phyloP scores from a whole-genome alignment of 495 filamentous ascomycete species.

The Parathielavia appendiculata region DNA sequence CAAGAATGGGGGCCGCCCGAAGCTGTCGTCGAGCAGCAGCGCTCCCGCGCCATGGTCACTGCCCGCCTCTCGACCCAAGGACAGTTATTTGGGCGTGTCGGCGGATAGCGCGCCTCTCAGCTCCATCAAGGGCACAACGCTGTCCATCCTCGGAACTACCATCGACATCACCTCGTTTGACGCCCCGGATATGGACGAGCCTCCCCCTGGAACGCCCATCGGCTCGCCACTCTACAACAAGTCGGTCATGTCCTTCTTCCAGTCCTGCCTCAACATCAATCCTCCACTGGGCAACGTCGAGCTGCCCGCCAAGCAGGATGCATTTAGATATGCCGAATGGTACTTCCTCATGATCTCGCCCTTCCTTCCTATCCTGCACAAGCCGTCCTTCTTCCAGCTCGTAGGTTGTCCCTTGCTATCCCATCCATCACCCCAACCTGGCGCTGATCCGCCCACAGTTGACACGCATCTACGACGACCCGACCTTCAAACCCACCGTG shows the following conservation, averaged over 20 bases:
- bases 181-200: slow-evolving; percentile 58
- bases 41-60: slow-evolving; percentile 28
- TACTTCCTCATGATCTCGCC: slow-evolving; percentile 67
- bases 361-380: slow-evolving; percentile 68
- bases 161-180: slow-evolving; percentile 72
- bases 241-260: slow-evolving; percentile 62
- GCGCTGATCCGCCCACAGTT: slow-evolving; percentile 38
- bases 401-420: slow-evolving; percentile 38
- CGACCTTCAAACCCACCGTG: slow-evolving; percentile 51
- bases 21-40: slow-evolving; percentile 4
- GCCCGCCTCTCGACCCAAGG: slow-evolving; percentile 44
- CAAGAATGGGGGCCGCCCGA: slow-evolving; percentile 32
- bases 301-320: slow-evolving; percentile 53
- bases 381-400: slow-evolving; percentile 60
- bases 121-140: slow-evolving; percentile 65
- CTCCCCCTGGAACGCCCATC: slow-evolving; percentile 38
- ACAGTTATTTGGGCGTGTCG: slow-evolving; percentile 69
- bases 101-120: slow-evolving; percentile 60
- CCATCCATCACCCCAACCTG: background rate
- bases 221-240: slow-evolving; percentile 54
- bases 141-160: slow-evolving; percentile 69
- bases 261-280: slow-evolving; percentile 55
- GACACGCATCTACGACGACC: slow-evolving; percentile 57
- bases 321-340: slow-evolving; percentile 59
- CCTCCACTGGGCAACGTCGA: slow-evolving; percentile 50